Evolutionary conservation across 1,139 yeast genomes (phyloP).

Genomic region (Yamadazyma sp.): DNA sequence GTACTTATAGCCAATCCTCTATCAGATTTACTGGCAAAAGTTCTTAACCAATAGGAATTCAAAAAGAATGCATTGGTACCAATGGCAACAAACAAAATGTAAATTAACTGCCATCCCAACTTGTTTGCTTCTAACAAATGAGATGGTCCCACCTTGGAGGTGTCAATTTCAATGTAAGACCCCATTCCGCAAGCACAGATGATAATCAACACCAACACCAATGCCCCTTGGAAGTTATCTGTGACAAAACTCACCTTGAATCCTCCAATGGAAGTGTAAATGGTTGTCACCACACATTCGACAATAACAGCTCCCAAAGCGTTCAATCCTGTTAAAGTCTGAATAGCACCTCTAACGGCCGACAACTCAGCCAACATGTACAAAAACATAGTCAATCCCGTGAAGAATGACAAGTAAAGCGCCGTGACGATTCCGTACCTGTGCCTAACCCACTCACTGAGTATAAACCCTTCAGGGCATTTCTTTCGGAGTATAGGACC

Average conservation of each 20-base stretch:
- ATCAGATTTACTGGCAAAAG: constrained; percentile 83
- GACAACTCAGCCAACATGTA: constrained; percentile 88
- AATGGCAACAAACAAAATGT: constrained; percentile 82
- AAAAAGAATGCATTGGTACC: constrained; percentile 87
- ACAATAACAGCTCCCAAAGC: constrained; percentile 83
- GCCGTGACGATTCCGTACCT: constrained; percentile 75
- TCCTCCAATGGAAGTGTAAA: constrained; percentile 88
- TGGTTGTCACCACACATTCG: constrained; percentile 83
- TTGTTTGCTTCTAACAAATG: constrained; percentile 62
- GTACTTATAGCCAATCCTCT: constrained; percentile 77
- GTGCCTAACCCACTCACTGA: constrained; percentile 92
- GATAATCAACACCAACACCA: constrained; percentile 65
- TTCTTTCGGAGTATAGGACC: constrained; percentile 79
- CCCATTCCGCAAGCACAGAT: constrained; percentile 84
- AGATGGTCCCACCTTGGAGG: constrained; percentile 59
- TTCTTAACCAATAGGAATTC: constrained; percentile 92
- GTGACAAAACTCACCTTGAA: constrained; percentile 86
- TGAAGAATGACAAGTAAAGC: constrained; percentile 74
- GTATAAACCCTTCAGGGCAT: constrained; percentile 88
- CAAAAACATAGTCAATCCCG: constrained; percentile 80
- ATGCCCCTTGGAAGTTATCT: constrained; percentile 81
- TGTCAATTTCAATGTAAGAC: constrained; percentile 68
- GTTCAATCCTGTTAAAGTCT: constrained; percentile 73
- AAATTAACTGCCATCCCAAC: constrained; percentile 87
- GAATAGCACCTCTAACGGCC: constrained; percentile 74